These are phyloP conservation scores for Backusella psychrophila DNA, from an alignment of 192 early-diverging fungal genomes.

Conservation along the genomic window DNA sequence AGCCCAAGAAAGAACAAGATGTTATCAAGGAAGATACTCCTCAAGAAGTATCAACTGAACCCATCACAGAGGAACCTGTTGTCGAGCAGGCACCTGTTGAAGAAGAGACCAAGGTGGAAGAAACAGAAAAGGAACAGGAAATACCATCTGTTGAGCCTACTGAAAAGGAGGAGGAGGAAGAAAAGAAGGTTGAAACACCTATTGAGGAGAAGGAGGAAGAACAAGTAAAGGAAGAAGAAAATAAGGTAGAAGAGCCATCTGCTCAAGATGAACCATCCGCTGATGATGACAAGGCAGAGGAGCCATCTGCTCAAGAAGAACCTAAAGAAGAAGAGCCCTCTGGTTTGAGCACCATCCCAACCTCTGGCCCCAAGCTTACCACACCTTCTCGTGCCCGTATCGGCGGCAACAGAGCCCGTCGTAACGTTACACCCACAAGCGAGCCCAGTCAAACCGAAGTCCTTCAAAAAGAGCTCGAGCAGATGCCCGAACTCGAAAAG, in stretches of 20 bases:
- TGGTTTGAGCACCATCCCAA: constrained; percentile 4
- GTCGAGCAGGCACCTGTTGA: neutral
- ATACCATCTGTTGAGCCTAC: too few species aligned
- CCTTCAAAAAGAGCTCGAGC: constrained; percentile 21
- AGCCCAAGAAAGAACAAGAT: neutral
- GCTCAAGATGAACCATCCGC: neutral
- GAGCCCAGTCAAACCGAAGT: constrained; percentile 32
- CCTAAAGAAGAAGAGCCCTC: neutral
- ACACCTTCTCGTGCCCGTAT: constrained; percentile 22
- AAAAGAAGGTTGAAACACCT: neutral
- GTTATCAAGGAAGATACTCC: neutral
- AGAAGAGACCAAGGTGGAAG: neutral
- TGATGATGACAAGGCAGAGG: neutral
- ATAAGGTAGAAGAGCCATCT: neutral
- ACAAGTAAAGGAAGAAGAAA: neutral
- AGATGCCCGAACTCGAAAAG: neutral
- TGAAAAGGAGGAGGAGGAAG: neutral
- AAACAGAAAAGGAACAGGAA: neutral
- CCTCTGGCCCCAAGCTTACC: constrained; percentile 27
- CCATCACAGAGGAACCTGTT: neutral
- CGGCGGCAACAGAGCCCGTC: constrained; percentile 8
- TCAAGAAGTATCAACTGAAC: neutral
- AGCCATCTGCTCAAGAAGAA: neutral
- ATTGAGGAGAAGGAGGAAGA: neutral
- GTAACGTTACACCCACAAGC: constrained; percentile 1